phyloP scores from a whole-genome alignment of 2,329 filamentous ascomycete genomes.

The Epichloe sp. region DNA sequence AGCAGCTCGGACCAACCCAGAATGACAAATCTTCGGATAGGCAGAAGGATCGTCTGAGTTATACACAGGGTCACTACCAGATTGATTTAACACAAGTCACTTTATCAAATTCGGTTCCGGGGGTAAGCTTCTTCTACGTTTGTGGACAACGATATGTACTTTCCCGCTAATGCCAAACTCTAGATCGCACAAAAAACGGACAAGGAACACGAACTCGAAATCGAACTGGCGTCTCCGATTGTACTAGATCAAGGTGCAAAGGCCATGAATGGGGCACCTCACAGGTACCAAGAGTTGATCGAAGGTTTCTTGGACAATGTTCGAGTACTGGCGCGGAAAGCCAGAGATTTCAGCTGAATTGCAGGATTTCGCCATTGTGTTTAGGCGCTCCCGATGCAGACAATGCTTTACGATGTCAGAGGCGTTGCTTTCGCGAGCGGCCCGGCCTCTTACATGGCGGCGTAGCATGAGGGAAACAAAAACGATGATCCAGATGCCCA shows the following conservation, averaged over 20 bases:
- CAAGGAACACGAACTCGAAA: slow-evolving; percentile 70
- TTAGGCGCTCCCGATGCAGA: neutral
- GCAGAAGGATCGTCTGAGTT: slow-evolving; percentile 83
- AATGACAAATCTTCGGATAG: slow-evolving; percentile 43
- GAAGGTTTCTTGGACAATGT: slow-evolving; percentile 66
- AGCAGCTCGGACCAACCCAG: slow-evolving; percentile 23
- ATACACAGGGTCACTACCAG: slow-evolving; percentile 76
- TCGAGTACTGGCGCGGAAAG: slow-evolving; percentile 40
- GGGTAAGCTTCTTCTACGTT: slow-evolving; percentile 18
- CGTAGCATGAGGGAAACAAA: neutral
- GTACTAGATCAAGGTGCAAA: slow-evolving; percentile 53
- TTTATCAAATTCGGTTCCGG: slow-evolving; percentile 23
- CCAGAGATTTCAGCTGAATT: slow-evolving; percentile 17
- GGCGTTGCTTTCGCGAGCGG: neutral
- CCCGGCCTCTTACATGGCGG: neutral
- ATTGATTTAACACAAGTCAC: slow-evolving; percentile 89
- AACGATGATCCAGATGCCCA: neutral
- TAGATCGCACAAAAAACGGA: slow-evolving; percentile 29
- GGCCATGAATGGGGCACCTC: slow-evolving; percentile 36
- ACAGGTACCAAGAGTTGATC: slow-evolving; percentile 54
- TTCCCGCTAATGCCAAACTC: slow-evolving; percentile 1
- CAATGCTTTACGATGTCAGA: neutral
- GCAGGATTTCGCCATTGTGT: neutral
- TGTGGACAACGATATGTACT: neutral
- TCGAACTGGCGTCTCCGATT: slow-evolving; percentile 55